phyloP scores from a whole-genome alignment of 805 yeast species.

The Starmerella cellae region DNA sequence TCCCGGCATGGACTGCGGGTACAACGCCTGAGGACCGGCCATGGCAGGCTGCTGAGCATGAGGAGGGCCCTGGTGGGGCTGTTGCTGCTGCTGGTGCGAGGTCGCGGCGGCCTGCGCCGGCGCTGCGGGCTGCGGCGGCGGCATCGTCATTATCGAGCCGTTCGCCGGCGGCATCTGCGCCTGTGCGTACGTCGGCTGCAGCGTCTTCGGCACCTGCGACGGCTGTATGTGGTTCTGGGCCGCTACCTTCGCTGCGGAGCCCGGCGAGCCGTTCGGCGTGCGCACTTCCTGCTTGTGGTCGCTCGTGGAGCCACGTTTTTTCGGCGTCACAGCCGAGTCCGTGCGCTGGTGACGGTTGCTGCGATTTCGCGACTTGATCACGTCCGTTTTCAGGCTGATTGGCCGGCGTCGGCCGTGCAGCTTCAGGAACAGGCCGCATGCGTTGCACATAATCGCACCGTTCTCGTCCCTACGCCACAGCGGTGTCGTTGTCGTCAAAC shows the following conservation, averaged over 20 bases:
- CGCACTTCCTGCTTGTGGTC: not conserved
- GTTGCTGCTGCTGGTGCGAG: not conserved
- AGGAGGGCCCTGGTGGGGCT: not conserved
- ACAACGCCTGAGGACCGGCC: slow-evolving; percentile 1
- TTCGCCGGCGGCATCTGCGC: not conserved
- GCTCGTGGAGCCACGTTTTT: slow-evolving; percentile 1
- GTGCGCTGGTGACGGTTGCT: slow-evolving; percentile 14
- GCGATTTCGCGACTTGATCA: slow-evolving; percentile 82
- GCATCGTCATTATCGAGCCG: not conserved
- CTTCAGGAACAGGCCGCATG: slow-evolving; percentile 88
- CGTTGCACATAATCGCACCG: slow-evolving; percentile 89
- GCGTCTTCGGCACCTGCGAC: not conserved
- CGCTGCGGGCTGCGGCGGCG: not conserved
- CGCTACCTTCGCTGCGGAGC: not conserved
- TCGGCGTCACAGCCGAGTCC: slow-evolving; percentile 4
- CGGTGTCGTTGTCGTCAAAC: slow-evolving; percentile 88
- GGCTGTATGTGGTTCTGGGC: not conserved
- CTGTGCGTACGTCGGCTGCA: not conserved
- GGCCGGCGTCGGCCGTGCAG: slow-evolving; percentile 93
- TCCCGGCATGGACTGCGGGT: slow-evolving; percentile 1
- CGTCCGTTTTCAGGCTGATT: slow-evolving; percentile 77
- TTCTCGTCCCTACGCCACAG: slow-evolving; percentile 89
- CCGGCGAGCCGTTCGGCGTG: not conserved
- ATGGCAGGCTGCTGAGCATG: not conserved
- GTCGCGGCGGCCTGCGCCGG: not conserved